Conservation (phyloP, 495 filamentous ascomycete genomes). For the Podospora pseudoanserina region DNA sequence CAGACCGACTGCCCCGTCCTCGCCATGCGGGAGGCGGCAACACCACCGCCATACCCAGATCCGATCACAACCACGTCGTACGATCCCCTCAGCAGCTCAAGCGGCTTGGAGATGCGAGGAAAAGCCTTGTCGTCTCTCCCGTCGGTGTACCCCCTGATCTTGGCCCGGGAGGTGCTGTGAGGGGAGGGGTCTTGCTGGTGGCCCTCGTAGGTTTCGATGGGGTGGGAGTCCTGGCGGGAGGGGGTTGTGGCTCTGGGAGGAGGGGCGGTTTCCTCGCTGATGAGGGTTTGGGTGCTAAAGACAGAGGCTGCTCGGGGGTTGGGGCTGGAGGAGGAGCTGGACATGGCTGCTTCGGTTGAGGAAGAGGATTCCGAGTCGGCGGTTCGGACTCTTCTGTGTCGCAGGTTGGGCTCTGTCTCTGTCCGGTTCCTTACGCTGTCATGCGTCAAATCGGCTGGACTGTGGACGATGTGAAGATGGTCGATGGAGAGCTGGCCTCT, state of each 20-base stretch:
- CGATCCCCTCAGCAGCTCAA: constrained; percentile 52
- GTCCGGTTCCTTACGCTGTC: neutral
- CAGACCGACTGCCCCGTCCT: constrained; percentile 58
- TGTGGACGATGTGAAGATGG: neutral
- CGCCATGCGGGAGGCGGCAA: constrained; percentile 63
- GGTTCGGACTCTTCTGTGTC: constrained; percentile 12
- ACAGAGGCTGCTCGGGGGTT: constrained; percentile 4
- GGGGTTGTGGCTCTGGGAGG: neutral
- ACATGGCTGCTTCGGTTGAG: constrained; percentile 1
- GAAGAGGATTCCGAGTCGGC: constrained; percentile 11
- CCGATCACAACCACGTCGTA: constrained; percentile 67
- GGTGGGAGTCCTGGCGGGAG: neutral
- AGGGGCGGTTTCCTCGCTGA: constrained; percentile 7
- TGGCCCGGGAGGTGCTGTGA: constrained; percentile 24
- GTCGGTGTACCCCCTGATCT: constrained; percentile 42
- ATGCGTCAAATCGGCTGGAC: neutral
- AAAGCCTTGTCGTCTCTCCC: constrained; percentile 37
- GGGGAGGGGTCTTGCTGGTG: neutral
- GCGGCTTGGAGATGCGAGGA: constrained; percentile 54
- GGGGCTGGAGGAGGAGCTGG: constrained; percentile 4
- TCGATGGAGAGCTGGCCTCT: neutral
- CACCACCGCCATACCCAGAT: constrained; percentile 64
- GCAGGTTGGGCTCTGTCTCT: constrained; percentile 6
- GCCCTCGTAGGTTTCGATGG: neutral
- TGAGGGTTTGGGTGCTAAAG: constrained; percentile 11